Percentiles rank a stretch among this genome's conserved stretches.
phyloP scores from a whole-genome alignment of 2,329 filamentous ascomycete species.

The Parastagonospora avenae region DNA sequence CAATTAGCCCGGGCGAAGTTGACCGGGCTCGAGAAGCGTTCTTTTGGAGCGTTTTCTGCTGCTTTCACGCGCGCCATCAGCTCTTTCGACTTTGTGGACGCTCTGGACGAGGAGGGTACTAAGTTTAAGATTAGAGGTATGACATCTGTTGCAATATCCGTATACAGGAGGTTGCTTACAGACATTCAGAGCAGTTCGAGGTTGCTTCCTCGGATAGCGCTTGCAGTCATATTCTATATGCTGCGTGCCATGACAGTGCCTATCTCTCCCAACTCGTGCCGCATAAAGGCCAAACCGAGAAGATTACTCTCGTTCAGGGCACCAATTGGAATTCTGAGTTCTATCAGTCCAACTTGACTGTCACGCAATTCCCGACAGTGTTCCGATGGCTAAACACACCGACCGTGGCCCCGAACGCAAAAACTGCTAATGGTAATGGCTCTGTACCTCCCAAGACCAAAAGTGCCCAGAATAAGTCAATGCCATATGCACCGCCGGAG shows the following conservation, averaged over 20 bases:
- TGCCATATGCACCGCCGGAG: not conserved
- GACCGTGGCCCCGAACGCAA: conserved; percentile 2
- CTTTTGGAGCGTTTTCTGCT: conserved; percentile 60
- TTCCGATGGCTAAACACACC: conserved; percentile 52
- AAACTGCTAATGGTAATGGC: conserved; percentile 3
- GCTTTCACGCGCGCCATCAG: conserved; percentile 63
- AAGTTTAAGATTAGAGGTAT: conserved; percentile 65
- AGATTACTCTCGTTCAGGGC: conserved; percentile 62
- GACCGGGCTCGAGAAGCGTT: conserved; percentile 60
- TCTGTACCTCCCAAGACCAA: conserved; percentile 1
- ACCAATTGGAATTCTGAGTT: conserved; percentile 60
- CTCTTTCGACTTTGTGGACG: conserved; percentile 66
- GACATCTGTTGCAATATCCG: not conserved
- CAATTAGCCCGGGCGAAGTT: conserved; percentile 56
- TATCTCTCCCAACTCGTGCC: conserved; percentile 63
- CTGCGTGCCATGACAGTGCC: conserved; percentile 65
- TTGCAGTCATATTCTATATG: conserved; percentile 69
- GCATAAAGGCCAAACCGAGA: conserved; percentile 55
- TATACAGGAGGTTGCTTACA: conserved; percentile 3
- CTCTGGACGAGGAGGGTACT: conserved; percentile 64
- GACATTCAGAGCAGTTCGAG: conserved; percentile 42
- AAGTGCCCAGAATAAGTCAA: conserved; percentile 3
- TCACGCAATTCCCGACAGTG: conserved; percentile 58
- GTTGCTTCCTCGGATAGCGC: conserved; percentile 63
- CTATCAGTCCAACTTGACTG: conserved; percentile 55